phyloP scores from a whole-genome alignment of 495 filamentous ascomycete genomes.

The Hypoxylon crocopeplum region DNA sequence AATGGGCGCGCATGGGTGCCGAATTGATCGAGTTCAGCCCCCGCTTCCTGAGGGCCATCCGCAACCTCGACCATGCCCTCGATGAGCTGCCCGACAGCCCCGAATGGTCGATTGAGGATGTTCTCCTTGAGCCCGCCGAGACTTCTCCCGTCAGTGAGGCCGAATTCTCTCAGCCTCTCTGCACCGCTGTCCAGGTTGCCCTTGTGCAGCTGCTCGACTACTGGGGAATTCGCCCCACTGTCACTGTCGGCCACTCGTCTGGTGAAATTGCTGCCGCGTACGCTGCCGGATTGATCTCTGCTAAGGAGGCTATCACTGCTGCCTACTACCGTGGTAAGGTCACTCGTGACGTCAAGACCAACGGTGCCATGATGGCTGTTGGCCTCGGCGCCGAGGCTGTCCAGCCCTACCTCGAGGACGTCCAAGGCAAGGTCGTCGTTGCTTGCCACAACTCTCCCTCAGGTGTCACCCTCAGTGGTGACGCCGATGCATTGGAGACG shows the following conservation, averaged over 20 bases:
- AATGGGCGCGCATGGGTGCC: constrained; percentile 33
- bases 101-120: constrained; percentile 28
- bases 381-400: constrained; percentile 36
- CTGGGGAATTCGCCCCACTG: constrained; percentile 51
- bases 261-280: constrained; percentile 66
- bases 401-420: constrained; percentile 41
- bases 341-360: constrained; percentile 24
- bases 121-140: constrained; percentile 22
- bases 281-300: constrained; percentile 46
- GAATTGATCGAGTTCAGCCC: constrained; percentile 19
- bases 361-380: constrained; percentile 62
- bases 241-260: constrained; percentile 63
- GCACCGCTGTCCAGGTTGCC: constrained; percentile 56
- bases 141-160: constrained; percentile 40
- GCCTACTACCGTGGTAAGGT: constrained; percentile 60
- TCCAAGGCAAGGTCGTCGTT: constrained; percentile 30
- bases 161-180: constrained; percentile 54
- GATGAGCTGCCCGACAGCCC: constrained; percentile 17
- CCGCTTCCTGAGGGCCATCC: neutral
- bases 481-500: constrained; percentile 43
- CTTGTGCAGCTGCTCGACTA: constrained; percentile 54
- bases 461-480: constrained; percentile 57
- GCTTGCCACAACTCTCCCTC: constrained; percentile 55
- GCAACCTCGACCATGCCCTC: constrained; percentile 14
- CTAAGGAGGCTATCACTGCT: constrained; percentile 52